Conservation (phyloP, 2,329 filamentous ascomycete genomes). For the Samsoniella hepiali region DNA sequence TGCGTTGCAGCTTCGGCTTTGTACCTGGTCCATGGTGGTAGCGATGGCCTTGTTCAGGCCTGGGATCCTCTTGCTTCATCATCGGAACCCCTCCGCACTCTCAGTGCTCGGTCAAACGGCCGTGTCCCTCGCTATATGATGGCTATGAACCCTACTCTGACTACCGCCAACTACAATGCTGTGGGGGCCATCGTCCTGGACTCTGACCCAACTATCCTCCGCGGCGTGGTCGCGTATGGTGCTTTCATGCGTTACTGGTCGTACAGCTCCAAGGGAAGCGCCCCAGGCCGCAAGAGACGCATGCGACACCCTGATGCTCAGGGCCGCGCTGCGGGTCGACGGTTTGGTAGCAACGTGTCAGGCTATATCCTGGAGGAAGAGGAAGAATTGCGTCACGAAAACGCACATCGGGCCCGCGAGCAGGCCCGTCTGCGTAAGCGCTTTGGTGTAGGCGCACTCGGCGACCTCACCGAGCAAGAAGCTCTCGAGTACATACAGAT, state of each 20-base stretch:
- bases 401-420: conserved; percentile 63
- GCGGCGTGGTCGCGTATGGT: conserved; percentile 83
- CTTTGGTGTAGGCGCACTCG: conserved; percentile 75
- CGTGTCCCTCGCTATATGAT: conserved; percentile 72
- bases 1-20: conserved; percentile 79
- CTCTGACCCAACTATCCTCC: conserved; percentile 78
- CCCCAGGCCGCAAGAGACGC: conserved; percentile 74
- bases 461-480: conserved; percentile 63
- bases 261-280: conserved; percentile 79
- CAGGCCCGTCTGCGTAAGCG: conserved; percentile 68
- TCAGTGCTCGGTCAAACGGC: conserved; percentile 81
- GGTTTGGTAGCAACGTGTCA: conserved; percentile 65
- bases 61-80: conserved; percentile 94
- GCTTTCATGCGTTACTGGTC: conserved; percentile 89
- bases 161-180: conserved; percentile 73
- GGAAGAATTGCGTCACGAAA: conserved; percentile 72
- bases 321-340: conserved; percentile 47
- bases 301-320: conserved; percentile 63
- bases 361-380: conserved; percentile 86
- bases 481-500: conserved; percentile 63
- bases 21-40: conserved; percentile 89
- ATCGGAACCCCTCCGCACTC: conserved; percentile 72
- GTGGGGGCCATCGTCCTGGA: conserved; percentile 84
- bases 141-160: conserved; percentile 52
- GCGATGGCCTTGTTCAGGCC: conserved; percentile 89